phyloP scores from a whole-genome alignment of 2,329 filamentous ascomycete species.

The Tolypocladium pustulatum region DNA sequence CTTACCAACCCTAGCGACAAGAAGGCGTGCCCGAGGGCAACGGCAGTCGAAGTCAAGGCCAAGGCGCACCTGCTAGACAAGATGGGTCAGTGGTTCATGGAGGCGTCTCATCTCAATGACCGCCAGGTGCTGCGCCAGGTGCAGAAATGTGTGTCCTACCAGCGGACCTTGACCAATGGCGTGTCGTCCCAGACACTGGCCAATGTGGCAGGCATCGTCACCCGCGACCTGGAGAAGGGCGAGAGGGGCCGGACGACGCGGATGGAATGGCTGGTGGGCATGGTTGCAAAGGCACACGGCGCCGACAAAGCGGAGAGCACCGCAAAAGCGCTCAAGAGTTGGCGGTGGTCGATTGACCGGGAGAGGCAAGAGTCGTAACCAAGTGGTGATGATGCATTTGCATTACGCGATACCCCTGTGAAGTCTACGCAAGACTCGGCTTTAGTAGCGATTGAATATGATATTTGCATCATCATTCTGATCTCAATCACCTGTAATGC shows the following conservation, averaged over 20 bases:
- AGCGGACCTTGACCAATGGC: conserved; percentile 11
- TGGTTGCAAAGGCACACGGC: conserved; percentile 13
- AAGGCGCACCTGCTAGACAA: conserved; percentile 18
- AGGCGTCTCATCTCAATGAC: conserved; percentile 15
- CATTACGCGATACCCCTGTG: neutral
- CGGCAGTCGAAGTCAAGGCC: conserved; percentile 6
- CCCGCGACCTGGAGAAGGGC: conserved; percentile 22
- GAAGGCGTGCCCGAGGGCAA: neutral
- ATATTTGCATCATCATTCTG: neutral
- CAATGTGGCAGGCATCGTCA: conserved; percentile 15
- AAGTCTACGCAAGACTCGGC: neutral
- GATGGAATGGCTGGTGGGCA: conserved; percentile 17
- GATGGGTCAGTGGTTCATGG: conserved; percentile 19
- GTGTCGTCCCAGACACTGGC: conserved; percentile 16
- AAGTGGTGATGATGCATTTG: neutral
- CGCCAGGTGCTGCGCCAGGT: conserved; percentile 20
- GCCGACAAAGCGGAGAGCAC: conserved; percentile 8
- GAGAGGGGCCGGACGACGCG: conserved; percentile 19
- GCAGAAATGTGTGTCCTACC: conserved; percentile 13
- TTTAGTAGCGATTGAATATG: neutral
- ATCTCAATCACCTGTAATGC: neutral
- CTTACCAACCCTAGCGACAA: conserved; percentile 3
- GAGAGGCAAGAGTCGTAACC: too few species aligned
- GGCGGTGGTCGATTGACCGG: conserved; percentile 11
- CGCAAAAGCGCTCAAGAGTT: conserved; percentile 9